Conservation (phyloP, 2,329 filamentous ascomycete species). For the Fusarium zealandicum region DNA sequence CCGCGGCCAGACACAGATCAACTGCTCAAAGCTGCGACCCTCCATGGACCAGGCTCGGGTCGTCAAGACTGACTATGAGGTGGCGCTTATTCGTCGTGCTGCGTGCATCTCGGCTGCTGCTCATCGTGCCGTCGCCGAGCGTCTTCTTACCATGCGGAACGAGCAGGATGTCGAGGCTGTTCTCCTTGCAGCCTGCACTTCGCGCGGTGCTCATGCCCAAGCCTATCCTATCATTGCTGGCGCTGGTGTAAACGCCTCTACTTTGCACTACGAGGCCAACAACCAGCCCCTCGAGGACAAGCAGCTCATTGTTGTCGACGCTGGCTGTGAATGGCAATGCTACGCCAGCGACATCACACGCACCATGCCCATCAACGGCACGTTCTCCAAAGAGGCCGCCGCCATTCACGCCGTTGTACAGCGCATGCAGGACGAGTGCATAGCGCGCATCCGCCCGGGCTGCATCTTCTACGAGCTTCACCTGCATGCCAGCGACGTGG, state of each 20-base stretch:
- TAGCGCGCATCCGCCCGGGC: slow-evolving; percentile 72
- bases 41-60: slow-evolving; percentile 84
- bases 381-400: slow-evolving; percentile 71
- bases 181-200: slow-evolving; percentile 76
- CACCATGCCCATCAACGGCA: slow-evolving; percentile 78
- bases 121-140: slow-evolving; percentile 75
- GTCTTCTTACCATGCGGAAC: slow-evolving; percentile 69
- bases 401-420: slow-evolving; percentile 80
- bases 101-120: slow-evolving; percentile 80
- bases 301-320: slow-evolving; percentile 83
- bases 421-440: slow-evolving; percentile 80
- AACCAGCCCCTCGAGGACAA: slow-evolving; percentile 72
- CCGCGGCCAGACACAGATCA: slow-evolving; percentile 50
- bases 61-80: slow-evolving; percentile 85
- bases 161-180: slow-evolving; percentile 85
- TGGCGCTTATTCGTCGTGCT: slow-evolving; percentile 81
- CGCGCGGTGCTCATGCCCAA: slow-evolving; percentile 75
- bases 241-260: slow-evolving; percentile 80
- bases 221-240: slow-evolving; percentile 91
- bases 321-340: slow-evolving; percentile 82
- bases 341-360: slow-evolving; percentile 93
- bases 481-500: slow-evolving; percentile 74
- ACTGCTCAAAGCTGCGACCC: slow-evolving; percentile 63
- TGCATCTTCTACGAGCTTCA: slow-evolving; percentile 76
- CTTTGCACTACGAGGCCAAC: slow-evolving; percentile 87